Evolutionary conservation across 352 stramenopile species (phyloP), one percentile per base, ranked within the genome.

Genomic region (Pythium myriotylum): DNA sequence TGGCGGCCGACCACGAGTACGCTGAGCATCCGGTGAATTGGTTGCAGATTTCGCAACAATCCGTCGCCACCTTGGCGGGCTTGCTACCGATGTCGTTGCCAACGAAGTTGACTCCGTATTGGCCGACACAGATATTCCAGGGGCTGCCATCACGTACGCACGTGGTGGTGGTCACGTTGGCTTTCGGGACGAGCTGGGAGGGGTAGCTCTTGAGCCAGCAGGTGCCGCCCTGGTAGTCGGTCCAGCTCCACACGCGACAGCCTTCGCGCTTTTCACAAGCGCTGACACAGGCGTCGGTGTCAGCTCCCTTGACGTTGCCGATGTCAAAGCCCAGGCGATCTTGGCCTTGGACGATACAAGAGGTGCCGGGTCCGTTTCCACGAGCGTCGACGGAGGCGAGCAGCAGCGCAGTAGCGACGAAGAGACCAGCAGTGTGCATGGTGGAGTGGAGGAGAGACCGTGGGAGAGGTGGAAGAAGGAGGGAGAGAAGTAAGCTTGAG

Each of bases 1-100:
- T 53, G 54, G 64, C 50, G 48, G 62, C 62, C 16, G 37, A 64
- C 62, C 59, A 71, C 0, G 75, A 48, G 52, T 56, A 67, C 59
- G 29, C 59, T 66, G 52, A 62, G 52, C 20, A 60, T 54, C 24
- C n/a, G 62, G 54, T 49, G 41, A 66, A 77, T 17, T 64, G 32
- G 13, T 26, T n/a, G 40, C 67, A 75, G 40, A 67, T 76, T 12
- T 23, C 40, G 16, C 19, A 39, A 8, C 41, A n/a, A 22, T 64
- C n/a, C 22, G n/a, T 33, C 20, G 29, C 23, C 9, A n/a, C n/a
- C n/a, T n/a, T n/a, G n/a, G n/a, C n/a, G n/a, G n/a, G 33, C 20
- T 17, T 35, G 35, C 14, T 48, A n/a, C 39, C 59, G 20, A 65
- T 65, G 58, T 65, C 58, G 35, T 53, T 59, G 49, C 37, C 58